Percentiles rank a stretch among this genome's conserved stretches.
These are phyloP conservation scores for Petasospora fabianii DNA, from an alignment of 1,139 yeast genomes.

Conservation along the genomic window DNA sequence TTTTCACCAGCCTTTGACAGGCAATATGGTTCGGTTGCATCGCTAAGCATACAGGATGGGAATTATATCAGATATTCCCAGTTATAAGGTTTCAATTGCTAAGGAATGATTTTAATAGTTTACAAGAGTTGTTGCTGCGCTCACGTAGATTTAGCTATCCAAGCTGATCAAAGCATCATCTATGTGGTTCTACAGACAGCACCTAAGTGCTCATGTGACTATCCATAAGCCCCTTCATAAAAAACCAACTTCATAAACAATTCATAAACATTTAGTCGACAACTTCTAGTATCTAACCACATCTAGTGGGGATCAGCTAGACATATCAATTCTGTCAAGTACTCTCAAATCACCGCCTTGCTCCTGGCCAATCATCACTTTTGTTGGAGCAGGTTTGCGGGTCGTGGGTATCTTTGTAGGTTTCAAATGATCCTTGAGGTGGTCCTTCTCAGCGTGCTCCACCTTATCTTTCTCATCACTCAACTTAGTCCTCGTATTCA, in stretches of 20 bases:
- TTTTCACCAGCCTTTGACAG: too few species aligned
- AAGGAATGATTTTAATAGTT: neutral
- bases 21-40: too few species aligned
- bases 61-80: too few species aligned
- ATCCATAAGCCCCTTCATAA: too few species aligned
- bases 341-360: slow-evolving; percentile 15
- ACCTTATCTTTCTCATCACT: neutral
- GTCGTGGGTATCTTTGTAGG: neutral
- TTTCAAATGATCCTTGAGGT: slow-evolving; percentile 1
- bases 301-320: slow-evolving; percentile 2
- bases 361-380: slow-evolving; percentile 7
- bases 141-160: too few species aligned
- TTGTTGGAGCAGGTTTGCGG: neutral
- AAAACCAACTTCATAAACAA: too few species aligned
- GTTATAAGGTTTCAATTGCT: neutral
- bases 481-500: neutral
- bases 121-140: neutral
- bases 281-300: too few species aligned
- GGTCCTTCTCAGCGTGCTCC: neutral
- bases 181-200: too few species aligned
- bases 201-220: too few species aligned
- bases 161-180: too few species aligned
- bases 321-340: slow-evolving; percentile 16
- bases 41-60: too few species aligned
- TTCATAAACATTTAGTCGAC: too few species aligned